Conservation (phyloP, 2,329 filamentous ascomycete species). For the Aspergillus piperis region DNA sequence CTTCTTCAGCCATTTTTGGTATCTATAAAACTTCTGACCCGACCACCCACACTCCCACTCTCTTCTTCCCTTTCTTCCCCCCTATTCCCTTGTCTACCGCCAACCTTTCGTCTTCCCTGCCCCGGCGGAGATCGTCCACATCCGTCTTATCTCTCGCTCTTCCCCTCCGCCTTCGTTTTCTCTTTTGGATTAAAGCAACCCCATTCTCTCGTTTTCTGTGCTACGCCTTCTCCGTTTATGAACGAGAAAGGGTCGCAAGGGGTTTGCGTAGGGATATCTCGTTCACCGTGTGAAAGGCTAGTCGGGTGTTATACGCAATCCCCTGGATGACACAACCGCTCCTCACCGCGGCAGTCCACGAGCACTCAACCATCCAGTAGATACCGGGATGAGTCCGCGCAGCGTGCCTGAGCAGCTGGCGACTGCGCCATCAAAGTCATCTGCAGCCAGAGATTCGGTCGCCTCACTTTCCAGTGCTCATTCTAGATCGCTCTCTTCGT, state of each 20-base stretch:
- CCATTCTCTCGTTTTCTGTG: background rate
- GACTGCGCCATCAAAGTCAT: conserved; percentile 31
- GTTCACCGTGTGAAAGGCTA: conserved; percentile 11
- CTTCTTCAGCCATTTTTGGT: background rate
- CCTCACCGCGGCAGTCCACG: conserved; percentile 25
- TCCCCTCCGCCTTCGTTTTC: conserved; percentile 4
- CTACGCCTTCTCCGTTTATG: conserved; percentile 12
- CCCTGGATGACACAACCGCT: conserved; percentile 18
- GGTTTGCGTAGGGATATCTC: conserved; percentile 14
- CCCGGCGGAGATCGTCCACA: conserved; percentile 16
- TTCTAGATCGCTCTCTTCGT: conserved; percentile 49
- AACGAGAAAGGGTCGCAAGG: conserved; percentile 10
- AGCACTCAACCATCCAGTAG: conserved; percentile 30
- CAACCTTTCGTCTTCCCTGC: conserved; percentile 5
- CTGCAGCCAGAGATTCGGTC: conserved; percentile 30
- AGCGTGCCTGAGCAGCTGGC: conserved; percentile 31
- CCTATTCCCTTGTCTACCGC: conserved; percentile 5
- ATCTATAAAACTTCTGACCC: background rate
- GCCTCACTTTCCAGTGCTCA: conserved; percentile 29
- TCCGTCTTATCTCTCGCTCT: conserved; percentile 8
- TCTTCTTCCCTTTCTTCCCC: background rate
- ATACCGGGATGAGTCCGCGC: conserved; percentile 34
- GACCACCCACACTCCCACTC: background rate
- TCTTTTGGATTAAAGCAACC: background rate
- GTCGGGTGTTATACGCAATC: conserved; percentile 16